These are phyloP conservation scores for Spirogloea muscicola DNA, from an alignment of 139 green algal genomes.

Conservation along the genomic window DNA sequence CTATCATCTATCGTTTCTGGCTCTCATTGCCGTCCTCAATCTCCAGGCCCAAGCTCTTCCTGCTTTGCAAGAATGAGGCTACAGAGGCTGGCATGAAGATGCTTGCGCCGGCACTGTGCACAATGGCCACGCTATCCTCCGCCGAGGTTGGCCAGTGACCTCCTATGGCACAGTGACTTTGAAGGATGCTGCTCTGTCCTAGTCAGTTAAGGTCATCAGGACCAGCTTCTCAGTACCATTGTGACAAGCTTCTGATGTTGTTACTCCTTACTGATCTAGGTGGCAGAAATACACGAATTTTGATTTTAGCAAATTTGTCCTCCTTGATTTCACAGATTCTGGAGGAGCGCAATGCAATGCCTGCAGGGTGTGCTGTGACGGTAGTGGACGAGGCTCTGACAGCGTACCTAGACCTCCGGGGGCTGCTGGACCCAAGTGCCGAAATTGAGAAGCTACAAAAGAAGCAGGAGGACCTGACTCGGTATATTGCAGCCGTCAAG, in stretches of 20 bases:
- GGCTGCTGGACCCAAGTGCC: constrained; percentile 80
- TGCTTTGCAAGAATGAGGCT: neutral
- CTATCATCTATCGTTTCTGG: too few relatives aligned
- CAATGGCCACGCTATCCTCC: constrained; percentile 8
- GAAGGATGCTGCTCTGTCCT: too few relatives aligned
- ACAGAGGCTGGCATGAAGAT: neutral
- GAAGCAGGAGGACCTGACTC: constrained; percentile 69
- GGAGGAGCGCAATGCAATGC: neutral
- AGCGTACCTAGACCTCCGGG: constrained; percentile 66
- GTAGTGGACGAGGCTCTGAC: constrained; percentile 78
- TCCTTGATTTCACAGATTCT: constrained; percentile 25
- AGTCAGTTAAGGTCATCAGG: too few relatives aligned
- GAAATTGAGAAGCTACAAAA: constrained; percentile 89
- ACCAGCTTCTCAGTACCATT: too few relatives aligned
- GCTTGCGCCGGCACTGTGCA: neutral
- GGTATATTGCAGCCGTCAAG: too few relatives aligned
- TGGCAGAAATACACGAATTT: too few relatives aligned
- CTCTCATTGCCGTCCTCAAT: too few relatives aligned
- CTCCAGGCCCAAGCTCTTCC: constrained; percentile 55
- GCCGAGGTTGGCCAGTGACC: too few relatives aligned
- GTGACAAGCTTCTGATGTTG: too few relatives aligned
- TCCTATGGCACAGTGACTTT: too few relatives aligned
- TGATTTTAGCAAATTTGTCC: too few relatives aligned
- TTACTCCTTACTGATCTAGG: too few relatives aligned
- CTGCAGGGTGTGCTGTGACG: constrained; percentile 67